Evolutionary conservation across 495 filamentous ascomycete genomes (phyloP), one percentile per base, ranked within the genome.

Genomic region (Xylaria telfairii): DNA sequence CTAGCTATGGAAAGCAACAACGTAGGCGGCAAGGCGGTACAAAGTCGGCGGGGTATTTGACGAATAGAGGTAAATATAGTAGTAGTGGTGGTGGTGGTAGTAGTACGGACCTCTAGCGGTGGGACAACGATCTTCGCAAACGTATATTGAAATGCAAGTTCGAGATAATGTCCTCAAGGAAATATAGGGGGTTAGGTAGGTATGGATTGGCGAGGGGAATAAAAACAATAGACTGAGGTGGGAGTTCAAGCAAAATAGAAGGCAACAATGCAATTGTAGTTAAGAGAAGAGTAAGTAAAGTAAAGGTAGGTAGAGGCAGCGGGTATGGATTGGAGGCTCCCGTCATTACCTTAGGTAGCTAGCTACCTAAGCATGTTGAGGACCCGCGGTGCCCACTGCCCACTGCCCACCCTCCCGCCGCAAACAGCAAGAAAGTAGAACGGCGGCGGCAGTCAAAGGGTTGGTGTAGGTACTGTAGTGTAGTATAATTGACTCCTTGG

Each of bases 381-480:
- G 24, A 19, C 51, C 26, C 3, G 24, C 26, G 37, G 34, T 39
- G 59, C 59, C 61, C 39, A n/a, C n/a, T n/a, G n/a, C n/a, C 28
- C 15, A 19, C 56, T 26, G 13, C 30, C 28, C 32, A 24, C 46
- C 57, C 13, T 1, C 64, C 46, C 30, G 64, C 47, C 64, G 64
- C 30, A 53, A 53, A 54, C 63, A 66, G 61, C 19, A 26, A n/a
- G 39, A 39, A 39, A n/a, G n/a, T n/a, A n/a, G n/a, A n/a, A n/a
- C n/a, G n/a, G n/a, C n/a, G 32, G 56, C 32, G 19, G 10, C 32
- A 39, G 19, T 39, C 32, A 60, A 59, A 57, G n/a, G n/a, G n/a
- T n/a, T n/a, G 54, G n/a, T 51, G 47, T 51, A 51, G 15, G 3
- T 46, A 46, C 42, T 46, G n/a, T n/a, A n/a, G n/a, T n/a, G n/a